phyloP scores from a whole-genome alignment of 345 rosid species.

The Sonneratia alba region DNA sequence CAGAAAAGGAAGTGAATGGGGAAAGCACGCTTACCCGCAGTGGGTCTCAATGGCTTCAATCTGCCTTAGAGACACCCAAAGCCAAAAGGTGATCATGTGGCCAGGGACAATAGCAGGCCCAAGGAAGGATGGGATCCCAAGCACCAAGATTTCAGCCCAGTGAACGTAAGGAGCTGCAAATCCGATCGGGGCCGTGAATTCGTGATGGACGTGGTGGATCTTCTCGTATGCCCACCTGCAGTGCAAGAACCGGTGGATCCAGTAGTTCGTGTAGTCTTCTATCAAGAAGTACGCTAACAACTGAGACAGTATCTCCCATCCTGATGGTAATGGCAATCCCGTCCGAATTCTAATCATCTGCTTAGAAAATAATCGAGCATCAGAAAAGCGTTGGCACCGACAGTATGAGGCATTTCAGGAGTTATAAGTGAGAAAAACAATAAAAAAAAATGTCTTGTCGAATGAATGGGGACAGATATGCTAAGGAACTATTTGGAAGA shows the following conservation, averaged over 20 bases:
- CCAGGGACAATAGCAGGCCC: conserved; percentile 96
- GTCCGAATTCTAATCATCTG: conserved; percentile 66
- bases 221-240: conserved; percentile 88
- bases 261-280: conserved; percentile 83
- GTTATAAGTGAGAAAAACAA: background rate
- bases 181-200: conserved; percentile 71
- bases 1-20: no score
- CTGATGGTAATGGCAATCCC: conserved; percentile 75
- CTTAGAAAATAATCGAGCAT: no score
- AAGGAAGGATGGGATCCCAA: conserved; percentile 83
- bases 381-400: no score
- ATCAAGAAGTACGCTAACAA: conserved; percentile 61
- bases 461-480: background rate
- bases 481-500: background rate
- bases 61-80: conserved; percentile 86
- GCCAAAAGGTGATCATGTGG: conserved; percentile 90
- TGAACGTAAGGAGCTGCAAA: conserved; percentile 88
- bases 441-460: background rate
- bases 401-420: no score
- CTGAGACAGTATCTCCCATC: conserved; percentile 59
- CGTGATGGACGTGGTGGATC: conserved; percentile 83
- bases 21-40: conserved; percentile 32
- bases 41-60: conserved; percentile 91
- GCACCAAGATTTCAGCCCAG: conserved; percentile 85
- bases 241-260: conserved; percentile 84